These are phyloP conservation scores for Fragaria nilgerrensis DNA, from an alignment of 306 rosid genomes.

Conservation along the genomic window DNA sequence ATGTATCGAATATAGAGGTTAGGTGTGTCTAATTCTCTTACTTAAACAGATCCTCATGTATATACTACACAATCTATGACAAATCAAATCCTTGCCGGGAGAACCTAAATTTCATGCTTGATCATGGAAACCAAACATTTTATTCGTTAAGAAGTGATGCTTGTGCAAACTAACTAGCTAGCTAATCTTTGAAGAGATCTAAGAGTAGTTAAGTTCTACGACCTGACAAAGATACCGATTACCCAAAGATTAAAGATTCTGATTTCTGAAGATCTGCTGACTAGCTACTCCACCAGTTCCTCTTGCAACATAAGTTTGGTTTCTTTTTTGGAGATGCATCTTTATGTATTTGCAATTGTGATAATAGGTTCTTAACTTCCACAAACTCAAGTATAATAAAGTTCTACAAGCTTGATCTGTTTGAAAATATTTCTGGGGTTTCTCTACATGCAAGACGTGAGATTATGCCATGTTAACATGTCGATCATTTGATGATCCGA, in stretches of 20 bases:
- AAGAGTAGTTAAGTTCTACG: constrained; percentile 44
- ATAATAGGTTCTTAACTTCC: not conserved
- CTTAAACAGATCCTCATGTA: not conserved
- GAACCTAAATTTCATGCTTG: constrained; percentile 1
- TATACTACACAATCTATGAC: constrained; percentile 10
- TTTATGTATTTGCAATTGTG: not conserved
- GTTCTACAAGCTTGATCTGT: not conserved
- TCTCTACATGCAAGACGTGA: not conserved
- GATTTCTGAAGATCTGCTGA: constrained; percentile 52
- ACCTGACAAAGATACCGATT: constrained; percentile 55
- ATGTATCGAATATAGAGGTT: constrained; percentile 1
- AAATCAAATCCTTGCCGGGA: constrained; percentile 4
- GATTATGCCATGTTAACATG: not conserved
- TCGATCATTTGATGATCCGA: not conserved
- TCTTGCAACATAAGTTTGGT: not conserved
- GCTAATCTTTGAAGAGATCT: constrained; percentile 24
- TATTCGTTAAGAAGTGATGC: not conserved
- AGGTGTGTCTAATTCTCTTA: not conserved
- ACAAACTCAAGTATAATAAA: not conserved
- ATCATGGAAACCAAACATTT: constrained; percentile 2
- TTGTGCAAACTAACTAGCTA: not conserved
- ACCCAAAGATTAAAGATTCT: constrained; percentile 69
- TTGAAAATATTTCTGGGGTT: not conserved
- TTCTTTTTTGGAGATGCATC: not conserved
- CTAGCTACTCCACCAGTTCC: not conserved